Evolutionary conservation across 148 eudicot species (phyloP), one percentile per base, ranked within the genome.

Genomic region (Rhododendron simsii): DNA sequence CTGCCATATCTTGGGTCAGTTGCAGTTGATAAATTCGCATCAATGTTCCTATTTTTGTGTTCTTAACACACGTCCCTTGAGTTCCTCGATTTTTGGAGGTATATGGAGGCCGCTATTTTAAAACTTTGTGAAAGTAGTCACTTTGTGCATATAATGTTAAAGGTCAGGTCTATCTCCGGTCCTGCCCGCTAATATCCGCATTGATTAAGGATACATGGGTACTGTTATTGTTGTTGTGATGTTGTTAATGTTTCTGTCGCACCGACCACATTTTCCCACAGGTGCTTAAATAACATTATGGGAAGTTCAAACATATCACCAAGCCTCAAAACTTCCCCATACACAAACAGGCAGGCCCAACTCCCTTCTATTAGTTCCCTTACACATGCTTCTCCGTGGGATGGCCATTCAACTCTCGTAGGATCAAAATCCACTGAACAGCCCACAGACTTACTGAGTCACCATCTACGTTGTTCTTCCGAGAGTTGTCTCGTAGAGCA

Each of bases 401-500:
- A 82, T 69, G 30, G 12, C 33, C n/a, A 61, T 48, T 47, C 35
- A 12, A 41, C 84, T 28, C 35, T 51, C 3, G 35, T 83, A 47
- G 81, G 67, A 59, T 73, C 44, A 51, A 35, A 75, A 59, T 15
- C 55, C 33, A 83, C 8, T 41, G 55, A 84, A 84, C 77, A 84
- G 61, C 88, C 75, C 5, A 39, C 79, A 20, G 89, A 88, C 21
- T 76, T 79, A 76, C 87, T 57, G 67, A 67, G 55, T 59, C 85
- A 73, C 82, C 90, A 90, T 85, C 93, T 88, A 33, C 92, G 89
- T 7, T 85, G 92, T 51, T 76, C 88, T 63, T 93, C 93, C 10
- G 90, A 91, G 71, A 89, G 88, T 85, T 71, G 87, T 44, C 81
- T 90, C 7, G 61, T 86, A 11, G 98, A 96, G 57, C 92, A 92